phyloP scores from a whole-genome alignment of 1,139 yeast species.

The Komagataea norvegica region DNA sequence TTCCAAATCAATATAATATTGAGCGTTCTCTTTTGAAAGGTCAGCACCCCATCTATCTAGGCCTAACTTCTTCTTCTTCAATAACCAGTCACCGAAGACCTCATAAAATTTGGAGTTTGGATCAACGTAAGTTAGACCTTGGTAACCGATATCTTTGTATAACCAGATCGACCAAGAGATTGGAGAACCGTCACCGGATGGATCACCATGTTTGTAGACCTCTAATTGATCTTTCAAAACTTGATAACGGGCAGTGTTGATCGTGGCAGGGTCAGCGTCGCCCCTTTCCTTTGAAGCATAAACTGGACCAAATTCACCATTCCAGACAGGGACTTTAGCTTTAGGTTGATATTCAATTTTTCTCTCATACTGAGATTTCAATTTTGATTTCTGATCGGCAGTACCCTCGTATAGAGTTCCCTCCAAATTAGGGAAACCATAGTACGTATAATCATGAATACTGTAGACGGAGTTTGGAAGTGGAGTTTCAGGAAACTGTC shows the following conservation, averaged over 20 bases:
- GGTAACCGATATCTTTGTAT: slow-evolving; percentile 24
- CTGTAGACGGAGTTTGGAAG: slow-evolving; percentile 20
- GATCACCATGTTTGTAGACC: slow-evolving; percentile 22
- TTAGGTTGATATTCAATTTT: slow-evolving; percentile 19
- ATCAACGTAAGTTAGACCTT: slow-evolving; percentile 21
- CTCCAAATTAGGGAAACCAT: slow-evolving; percentile 20
- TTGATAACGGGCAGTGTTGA: slow-evolving; percentile 18
- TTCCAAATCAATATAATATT: slow-evolving; percentile 14
- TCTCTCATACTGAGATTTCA: slow-evolving; percentile 18
- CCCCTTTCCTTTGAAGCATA: slow-evolving; percentile 24
- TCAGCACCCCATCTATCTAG: slow-evolving; percentile 25
- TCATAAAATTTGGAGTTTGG: slow-evolving; percentile 22
- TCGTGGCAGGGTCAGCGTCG: slow-evolving; percentile 14
- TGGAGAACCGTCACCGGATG: slow-evolving; percentile 23
- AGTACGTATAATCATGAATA: slow-evolving; percentile 20
- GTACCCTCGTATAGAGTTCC: slow-evolving; percentile 10
- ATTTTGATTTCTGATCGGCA: slow-evolving; percentile 13
- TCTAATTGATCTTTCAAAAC: slow-evolving; percentile 21
- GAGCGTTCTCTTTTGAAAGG: slow-evolving; percentile 16
- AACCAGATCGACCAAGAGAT: slow-evolving; percentile 25
- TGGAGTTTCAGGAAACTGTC: slow-evolving; percentile 17
- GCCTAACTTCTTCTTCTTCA: slow-evolving; percentile 20
- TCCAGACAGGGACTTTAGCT: slow-evolving; percentile 23
- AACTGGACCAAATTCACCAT: slow-evolving; percentile 25
- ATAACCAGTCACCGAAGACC: slow-evolving; percentile 17